Percentiles rank a stretch among this genome's conserved stretches.
phyloP scores from a whole-genome alignment of 345 rosid species.

The Populus davidiana region DNA sequence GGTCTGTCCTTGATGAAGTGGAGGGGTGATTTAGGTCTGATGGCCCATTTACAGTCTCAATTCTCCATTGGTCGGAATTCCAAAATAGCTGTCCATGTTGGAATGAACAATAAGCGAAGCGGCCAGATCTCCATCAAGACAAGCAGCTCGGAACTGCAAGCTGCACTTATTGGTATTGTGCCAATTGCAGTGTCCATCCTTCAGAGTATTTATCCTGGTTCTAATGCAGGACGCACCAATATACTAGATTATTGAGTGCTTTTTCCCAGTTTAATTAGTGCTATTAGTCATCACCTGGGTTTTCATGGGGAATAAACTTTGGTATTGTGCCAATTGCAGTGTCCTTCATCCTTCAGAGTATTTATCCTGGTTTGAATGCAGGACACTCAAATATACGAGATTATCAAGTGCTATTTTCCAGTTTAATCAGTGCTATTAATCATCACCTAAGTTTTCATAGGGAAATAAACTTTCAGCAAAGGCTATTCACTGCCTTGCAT shows the following conservation, averaged over 20 bases:
- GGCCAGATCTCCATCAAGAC: constrained; percentile 78
- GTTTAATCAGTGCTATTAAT: no score
- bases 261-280: not conserved
- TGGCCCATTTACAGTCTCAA: constrained; percentile 89
- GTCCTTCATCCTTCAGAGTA: no score
- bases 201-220: not conserved
- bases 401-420: no score
- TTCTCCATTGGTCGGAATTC: constrained; percentile 68
- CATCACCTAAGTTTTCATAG: no score
- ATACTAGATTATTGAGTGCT: not conserved
- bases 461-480: no score
- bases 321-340: no score
- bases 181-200: constrained; percentile 60
- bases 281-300: not conserved
- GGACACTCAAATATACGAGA: no score
- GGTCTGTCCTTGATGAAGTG: constrained; percentile 90
- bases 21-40: constrained; percentile 88
- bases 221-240: not conserved
- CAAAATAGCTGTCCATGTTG: constrained; percentile 80
- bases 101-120: constrained; percentile 88
- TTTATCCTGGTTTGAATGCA: no score
- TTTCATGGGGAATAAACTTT: not conserved
- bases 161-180: constrained; percentile 68
- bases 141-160: constrained; percentile 91
- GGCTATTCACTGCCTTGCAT: no score